Percentiles rank a stretch among this genome's conserved stretches.
Conservation (phyloP, 2,329 filamentous ascomycete genomes). For the Talaromyces atroroseus region DNA sequence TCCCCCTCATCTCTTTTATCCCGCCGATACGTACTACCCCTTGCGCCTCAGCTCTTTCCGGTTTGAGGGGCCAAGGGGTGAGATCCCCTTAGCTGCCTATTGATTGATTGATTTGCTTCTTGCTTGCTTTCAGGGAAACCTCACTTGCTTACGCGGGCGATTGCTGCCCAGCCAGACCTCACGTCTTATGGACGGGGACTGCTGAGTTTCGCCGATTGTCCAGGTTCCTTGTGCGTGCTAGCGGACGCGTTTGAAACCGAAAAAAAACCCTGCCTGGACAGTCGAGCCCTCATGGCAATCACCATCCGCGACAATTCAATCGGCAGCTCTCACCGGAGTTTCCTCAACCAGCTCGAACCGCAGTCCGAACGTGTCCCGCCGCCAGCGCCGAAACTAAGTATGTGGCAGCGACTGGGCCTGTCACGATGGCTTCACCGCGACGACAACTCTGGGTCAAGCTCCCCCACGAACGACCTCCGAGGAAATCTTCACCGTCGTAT, state of each 20-base stretch:
- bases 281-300: constrained; percentile 13
- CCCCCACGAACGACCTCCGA: constrained; percentile 15
- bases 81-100: constrained; percentile 1
- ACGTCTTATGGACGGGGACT: constrained; percentile 14
- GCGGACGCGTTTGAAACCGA: constrained; percentile 11
- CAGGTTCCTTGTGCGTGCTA: constrained; percentile 13
- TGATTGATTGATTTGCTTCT: background rate
- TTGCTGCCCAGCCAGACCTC: constrained; percentile 9
- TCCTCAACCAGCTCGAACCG: constrained; percentile 8
- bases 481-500: constrained; percentile 30
- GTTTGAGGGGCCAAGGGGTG: constrained; percentile 16
- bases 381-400: constrained; percentile 32
- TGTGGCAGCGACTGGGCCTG: constrained; percentile 42
- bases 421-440: constrained; percentile 37
- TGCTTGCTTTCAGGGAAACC: background rate
- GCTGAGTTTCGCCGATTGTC: constrained; percentile 12
- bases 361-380: constrained; percentile 3
- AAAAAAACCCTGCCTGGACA: constrained; percentile 3
- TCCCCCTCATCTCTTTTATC: background rate
- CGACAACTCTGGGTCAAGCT: constrained; percentile 30
- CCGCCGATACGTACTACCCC: constrained; percentile 12
- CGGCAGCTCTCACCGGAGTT: constrained; percentile 11
- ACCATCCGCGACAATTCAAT: constrained; percentile 14
- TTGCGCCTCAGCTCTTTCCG: constrained; percentile 13
- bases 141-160: constrained; percentile 7